A percentile compares a stretch with the other conserved stretches of the same genome.
These are phyloP conservation scores for Aspergillus olivimuriae DNA, from an alignment of 495 filamentous ascomycete species.

Conservation along the genomic window DNA sequence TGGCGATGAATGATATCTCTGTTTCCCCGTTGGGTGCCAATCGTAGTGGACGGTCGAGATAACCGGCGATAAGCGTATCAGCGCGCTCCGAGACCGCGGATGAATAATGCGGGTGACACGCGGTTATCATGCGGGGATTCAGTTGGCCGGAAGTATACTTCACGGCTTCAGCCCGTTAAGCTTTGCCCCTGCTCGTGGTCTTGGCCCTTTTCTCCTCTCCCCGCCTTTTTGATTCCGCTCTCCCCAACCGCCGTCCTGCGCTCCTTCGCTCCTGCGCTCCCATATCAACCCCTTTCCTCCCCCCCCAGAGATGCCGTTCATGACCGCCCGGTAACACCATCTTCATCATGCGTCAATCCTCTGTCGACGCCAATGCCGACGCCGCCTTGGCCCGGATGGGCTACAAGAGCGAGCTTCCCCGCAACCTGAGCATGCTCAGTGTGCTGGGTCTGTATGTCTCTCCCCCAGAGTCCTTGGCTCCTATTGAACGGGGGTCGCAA, in stretches of 20 bases:
- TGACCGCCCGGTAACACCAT: no score
- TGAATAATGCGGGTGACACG: background rate
- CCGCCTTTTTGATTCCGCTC: background rate
- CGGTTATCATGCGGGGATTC: background rate
- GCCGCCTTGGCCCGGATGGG: conserved; percentile 55
- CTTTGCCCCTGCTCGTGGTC: background rate
- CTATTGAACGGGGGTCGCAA: no score
- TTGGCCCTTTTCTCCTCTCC: background rate
- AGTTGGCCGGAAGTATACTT: no score
- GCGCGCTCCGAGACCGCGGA: background rate
- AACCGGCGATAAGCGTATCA: background rate
- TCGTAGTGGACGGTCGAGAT: background rate
- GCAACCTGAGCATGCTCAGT: conserved; percentile 58
- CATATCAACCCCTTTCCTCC: no score
- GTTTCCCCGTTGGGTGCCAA: no score
- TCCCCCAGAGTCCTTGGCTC: background rate
- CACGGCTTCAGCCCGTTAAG: background rate
- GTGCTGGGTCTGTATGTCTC: conserved; percentile 51
- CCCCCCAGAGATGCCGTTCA: no score
- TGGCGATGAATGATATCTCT: no score
- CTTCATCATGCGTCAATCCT: conserved; percentile 14
- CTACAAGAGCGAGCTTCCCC: conserved; percentile 56
- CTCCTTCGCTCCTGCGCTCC: no score
- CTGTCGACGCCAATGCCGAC: conserved; percentile 39
- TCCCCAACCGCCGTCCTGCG: no score